Percentiles rank a stretch among this genome's conserved stretches.
These are phyloP conservation scores for Epichloe scottii DNA, from an alignment of 2,329 filamentous ascomycete genomes.

Conservation along the genomic window DNA sequence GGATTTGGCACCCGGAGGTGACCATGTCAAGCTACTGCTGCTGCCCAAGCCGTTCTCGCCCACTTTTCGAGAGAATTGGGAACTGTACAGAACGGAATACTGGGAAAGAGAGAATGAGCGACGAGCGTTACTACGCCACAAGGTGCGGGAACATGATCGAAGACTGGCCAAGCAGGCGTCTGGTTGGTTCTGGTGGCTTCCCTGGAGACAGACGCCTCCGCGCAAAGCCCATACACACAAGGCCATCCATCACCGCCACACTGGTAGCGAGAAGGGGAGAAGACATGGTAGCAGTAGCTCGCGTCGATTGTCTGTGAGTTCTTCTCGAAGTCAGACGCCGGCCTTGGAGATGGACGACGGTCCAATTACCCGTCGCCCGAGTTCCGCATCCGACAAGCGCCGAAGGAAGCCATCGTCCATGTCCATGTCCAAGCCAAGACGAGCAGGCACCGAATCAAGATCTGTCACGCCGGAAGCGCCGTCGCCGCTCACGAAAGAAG, in stretches of 20 bases:
- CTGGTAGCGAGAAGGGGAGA: constrained; percentile 31
- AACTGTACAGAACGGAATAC: constrained; percentile 84
- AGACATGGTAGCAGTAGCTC: constrained; percentile 39
- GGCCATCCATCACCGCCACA: constrained; percentile 25
- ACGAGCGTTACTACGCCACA: constrained; percentile 56
- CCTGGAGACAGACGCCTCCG: constrained; percentile 39
- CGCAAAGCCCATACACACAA: constrained; percentile 19
- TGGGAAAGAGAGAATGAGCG: constrained; percentile 96
- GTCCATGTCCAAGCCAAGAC: constrained; percentile 29
- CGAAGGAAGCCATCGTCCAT: constrained; percentile 33
- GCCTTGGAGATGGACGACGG: constrained; percentile 34
- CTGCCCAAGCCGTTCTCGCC: constrained; percentile 91
- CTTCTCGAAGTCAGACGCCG: constrained; percentile 37
- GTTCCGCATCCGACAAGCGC: constrained; percentile 37
- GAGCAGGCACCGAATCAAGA: constrained; percentile 33
- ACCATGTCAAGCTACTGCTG: constrained; percentile 81
- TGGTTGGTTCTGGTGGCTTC: constrained; percentile 78
- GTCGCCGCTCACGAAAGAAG: constrained; percentile 40
- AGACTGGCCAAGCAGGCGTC: constrained; percentile 56
- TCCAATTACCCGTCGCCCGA: constrained; percentile 28
- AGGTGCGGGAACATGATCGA: constrained; percentile 55
- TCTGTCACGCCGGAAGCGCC: constrained; percentile 43
- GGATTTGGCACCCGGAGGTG: constrained; percentile 78
- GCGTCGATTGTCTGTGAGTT: constrained; percentile 39
- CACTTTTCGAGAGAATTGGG: constrained; percentile 94